Base-by-base conservation (phyloP, 805 yeast genomes). In the Sungouiozyma ichnusensis region DNA sequence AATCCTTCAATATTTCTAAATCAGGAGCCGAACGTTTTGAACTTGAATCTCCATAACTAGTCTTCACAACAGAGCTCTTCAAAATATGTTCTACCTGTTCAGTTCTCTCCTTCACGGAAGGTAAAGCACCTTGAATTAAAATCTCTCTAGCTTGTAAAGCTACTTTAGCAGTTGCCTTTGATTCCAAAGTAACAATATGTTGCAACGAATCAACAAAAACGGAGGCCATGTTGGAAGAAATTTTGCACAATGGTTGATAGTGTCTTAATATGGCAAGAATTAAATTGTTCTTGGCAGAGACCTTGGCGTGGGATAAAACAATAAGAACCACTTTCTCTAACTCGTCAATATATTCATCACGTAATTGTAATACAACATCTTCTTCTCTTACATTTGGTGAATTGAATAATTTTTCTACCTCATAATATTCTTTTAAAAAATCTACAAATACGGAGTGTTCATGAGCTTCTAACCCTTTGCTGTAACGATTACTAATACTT, bases 1-100 rank as follows among this genome's bases (percentile, higher is more conserved):
- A 92, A 64, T 92, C 97, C 49, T 81, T 78, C 52, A 92, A 74
- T 44, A 85, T 72, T 33, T 79, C 79, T 57, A 82, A 67, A 57
- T 81, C 84, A 29, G 99, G 99, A 48, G 78, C 75, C 50, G 85
- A 75, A 60, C 86, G 90, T 51, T 76, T 77, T 33, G 74, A 67
- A 44, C 80, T 83, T 37, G 81, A 73, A 54, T 85, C 94, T 54
- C 97, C 98, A 57, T 88, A 92, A 20, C 81, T 75, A 27, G 94
- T 76, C 54, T 84, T 87, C 53, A 88, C 84, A 38, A 92, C 97
- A 32, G 96, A 80, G 8, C 94, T 78, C 64, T 86, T 79, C 65
- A 92, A 74, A 54, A 92, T 92, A 63, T 90, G 97, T 69, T 94
- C 97, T 59, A 92, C 75, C 69, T 94, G 98, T 63, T 90, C 97